Conservation (phyloP, 257 asterid genomes). For the Pogostemon cablin region DNA sequence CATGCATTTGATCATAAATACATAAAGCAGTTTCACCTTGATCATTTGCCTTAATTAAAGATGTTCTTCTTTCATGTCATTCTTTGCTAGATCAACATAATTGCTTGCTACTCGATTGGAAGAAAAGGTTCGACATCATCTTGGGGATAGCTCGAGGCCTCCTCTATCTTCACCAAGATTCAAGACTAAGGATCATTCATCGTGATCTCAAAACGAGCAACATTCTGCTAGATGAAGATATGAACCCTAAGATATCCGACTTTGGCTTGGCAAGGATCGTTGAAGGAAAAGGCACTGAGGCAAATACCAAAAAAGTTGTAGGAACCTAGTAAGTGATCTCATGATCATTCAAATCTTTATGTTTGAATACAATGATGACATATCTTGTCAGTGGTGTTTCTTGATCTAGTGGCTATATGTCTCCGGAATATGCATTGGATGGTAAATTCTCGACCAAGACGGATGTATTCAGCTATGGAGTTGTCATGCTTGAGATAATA, state of each 20-base stretch:
- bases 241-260: slow-evolving; percentile 52
- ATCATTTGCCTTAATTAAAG: neutral
- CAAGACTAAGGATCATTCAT: slow-evolving; percentile 45
- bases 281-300: slow-evolving; percentile 38
- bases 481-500: slow-evolving; percentile 41
- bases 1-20: neutral
- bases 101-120: slow-evolving; percentile 39
- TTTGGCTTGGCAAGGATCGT: slow-evolving; percentile 47
- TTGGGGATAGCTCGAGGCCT: slow-evolving; percentile 49
- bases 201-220: slow-evolving; percentile 48
- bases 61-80: neutral
- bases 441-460: slow-evolving; percentile 43
- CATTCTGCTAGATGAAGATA: slow-evolving; percentile 43
- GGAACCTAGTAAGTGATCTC: slow-evolving; percentile 43
- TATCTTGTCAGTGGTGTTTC: neutral
- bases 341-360: neutral
- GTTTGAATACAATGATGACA: neutral
- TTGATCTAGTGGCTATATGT: slow-evolving; percentile 40
- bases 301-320: slow-evolving; percentile 39
- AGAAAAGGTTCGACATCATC: slow-evolving; percentile 39
- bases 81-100: slow-evolving; percentile 31
- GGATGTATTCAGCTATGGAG: slow-evolving; percentile 44
- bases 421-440: slow-evolving; percentile 42
- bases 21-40: slow-evolving; percentile 2
- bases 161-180: slow-evolving; percentile 48